Evolutionary conservation across 2,329 filamentous ascomycete genomes (phyloP).

Genomic region (Calonectria pseudoturangicola): DNA sequence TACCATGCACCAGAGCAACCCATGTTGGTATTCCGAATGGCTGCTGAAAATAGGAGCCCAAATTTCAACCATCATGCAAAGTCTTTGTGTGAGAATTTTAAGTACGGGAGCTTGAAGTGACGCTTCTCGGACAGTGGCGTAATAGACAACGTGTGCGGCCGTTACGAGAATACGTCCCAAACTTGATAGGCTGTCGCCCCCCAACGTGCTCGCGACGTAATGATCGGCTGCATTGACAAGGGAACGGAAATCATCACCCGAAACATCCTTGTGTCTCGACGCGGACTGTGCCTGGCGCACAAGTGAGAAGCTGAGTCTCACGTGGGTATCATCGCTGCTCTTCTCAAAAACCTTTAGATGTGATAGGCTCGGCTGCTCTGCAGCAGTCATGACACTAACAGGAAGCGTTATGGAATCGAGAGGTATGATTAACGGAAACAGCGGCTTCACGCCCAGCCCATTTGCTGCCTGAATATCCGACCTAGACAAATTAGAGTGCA

Average conservation of each 20-base stretch:
- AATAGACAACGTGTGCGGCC: conserved; percentile 37
- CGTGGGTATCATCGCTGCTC: background rate
- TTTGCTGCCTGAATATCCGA: conserved; percentile 43
- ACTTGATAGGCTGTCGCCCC: conserved; percentile 17
- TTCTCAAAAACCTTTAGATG: conserved; percentile 40
- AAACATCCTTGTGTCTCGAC: conserved; percentile 23
- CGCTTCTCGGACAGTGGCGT: conserved; percentile 37
- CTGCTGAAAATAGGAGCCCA: background rate
- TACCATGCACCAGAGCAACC: conserved; percentile 40
- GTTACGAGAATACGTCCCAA: conserved; percentile 34
- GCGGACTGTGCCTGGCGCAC: conserved; percentile 38
- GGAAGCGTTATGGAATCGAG: conserved; percentile 39
- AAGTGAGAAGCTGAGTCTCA: conserved; percentile 37
- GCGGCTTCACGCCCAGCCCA: conserved; percentile 35
- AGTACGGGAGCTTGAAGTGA: conserved; percentile 20
- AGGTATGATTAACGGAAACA: conserved; percentile 38
- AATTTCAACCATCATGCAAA: conserved; percentile 25
- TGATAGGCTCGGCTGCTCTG: conserved; percentile 36
- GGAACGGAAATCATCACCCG: conserved; percentile 40
- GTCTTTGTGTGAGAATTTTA: conserved; percentile 14
- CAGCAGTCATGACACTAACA: conserved; percentile 27
- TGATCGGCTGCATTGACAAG: conserved; percentile 42
- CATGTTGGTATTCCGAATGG: conserved; percentile 28
- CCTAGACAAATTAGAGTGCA: conserved; percentile 35
- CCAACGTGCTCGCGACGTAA: conserved; percentile 28